A percentile compares a stretch with the other conserved stretches of the same genome.
These are phyloP conservation scores for Fusarium algeriense DNA, from an alignment of 2,329 filamentous ascomycete genomes.

Conservation along the genomic window DNA sequence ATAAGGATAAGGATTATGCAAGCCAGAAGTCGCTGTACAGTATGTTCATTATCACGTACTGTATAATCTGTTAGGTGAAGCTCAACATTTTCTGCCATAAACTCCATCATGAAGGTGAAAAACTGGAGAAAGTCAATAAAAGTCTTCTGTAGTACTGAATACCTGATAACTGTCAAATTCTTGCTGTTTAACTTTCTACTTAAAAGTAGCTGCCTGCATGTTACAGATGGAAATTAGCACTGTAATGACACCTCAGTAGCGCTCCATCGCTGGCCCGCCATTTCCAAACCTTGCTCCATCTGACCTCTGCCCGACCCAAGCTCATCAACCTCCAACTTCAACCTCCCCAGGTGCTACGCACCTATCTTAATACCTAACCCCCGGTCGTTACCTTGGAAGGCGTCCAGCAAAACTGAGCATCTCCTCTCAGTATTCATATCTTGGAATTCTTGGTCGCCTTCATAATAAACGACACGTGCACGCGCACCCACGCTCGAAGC, in stretches of 20 bases:
- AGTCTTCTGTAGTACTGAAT: too few relatives aligned
- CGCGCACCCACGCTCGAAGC: constrained; percentile 29
- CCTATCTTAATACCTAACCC: constrained; percentile 34
- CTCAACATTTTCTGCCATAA: fast-evolving
- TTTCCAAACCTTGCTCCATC: constrained; percentile 42
- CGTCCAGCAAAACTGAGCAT: constrained; percentile 4
- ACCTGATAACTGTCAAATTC: too few relatives aligned
- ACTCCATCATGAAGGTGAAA: not conserved
- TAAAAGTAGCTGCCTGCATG: fast-evolving
- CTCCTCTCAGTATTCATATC: not conserved
- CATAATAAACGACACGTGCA: constrained; percentile 23
- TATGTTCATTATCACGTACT: fast-evolving
- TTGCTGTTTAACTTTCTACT: too few relatives aligned
- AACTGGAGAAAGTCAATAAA: too few relatives aligned
- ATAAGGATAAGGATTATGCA: constrained; percentile 26
- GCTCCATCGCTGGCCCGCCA: constrained; percentile 30
- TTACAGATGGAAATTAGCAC: constrained; percentile 19
- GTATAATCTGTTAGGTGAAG: fast-evolving
- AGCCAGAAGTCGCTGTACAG: not conserved
- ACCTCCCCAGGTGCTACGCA: constrained; percentile 43
- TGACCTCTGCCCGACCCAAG: constrained; percentile 44
- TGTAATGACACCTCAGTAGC: constrained; percentile 26
- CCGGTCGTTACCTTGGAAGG: constrained; percentile 32
- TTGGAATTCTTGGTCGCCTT: not conserved
- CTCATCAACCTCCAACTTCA: constrained; percentile 40